Conservation (phyloP, 495 filamentous ascomycete genomes). For the Penicillium malachiteum region DNA sequence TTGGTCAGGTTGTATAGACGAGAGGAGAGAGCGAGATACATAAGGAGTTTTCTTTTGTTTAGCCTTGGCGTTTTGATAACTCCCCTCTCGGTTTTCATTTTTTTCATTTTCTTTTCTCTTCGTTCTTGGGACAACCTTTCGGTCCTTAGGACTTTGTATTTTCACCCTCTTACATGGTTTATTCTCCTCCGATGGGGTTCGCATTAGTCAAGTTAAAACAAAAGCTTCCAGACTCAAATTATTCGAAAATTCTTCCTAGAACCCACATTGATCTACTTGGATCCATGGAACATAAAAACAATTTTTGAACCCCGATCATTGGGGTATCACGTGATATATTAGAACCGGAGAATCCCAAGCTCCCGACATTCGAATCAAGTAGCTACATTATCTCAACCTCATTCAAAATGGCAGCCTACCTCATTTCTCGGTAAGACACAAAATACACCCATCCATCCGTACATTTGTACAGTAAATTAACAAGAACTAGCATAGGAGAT, state of each 20-base stretch:
- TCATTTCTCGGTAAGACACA: constrained; percentile 46
- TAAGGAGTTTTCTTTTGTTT: constrained; percentile 16
- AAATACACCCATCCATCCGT: neutral
- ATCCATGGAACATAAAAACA: too few species aligned
- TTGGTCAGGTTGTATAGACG: constrained; percentile 56
- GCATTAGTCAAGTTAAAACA: constrained; percentile 9
- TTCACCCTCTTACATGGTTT: constrained; percentile 21
- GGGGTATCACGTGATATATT: neutral
- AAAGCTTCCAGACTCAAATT: neutral
- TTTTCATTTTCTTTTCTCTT: constrained; percentile 9
- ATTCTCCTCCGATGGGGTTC: constrained; percentile 14
- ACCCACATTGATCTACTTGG: neutral
- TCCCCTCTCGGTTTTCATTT: constrained; percentile 11
- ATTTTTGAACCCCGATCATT: neutral
- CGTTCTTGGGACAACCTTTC: constrained; percentile 9
- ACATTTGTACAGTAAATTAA: too few species aligned
- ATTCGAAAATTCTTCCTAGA: neutral
- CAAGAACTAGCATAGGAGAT: constrained; percentile 60
- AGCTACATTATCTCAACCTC: too few species aligned
- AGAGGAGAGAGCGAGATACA: constrained; percentile 4
- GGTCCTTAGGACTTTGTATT: constrained; percentile 17
- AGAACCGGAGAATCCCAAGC: too few species aligned
- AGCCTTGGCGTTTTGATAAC: constrained; percentile 22
- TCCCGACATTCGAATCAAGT: too few species aligned
- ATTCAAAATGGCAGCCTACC: constrained; percentile 33